Evolutionary conservation across 306 rosid species (phyloP), one percentile per base, ranked within the genome.

Genomic region (Castanea mollissima): DNA sequence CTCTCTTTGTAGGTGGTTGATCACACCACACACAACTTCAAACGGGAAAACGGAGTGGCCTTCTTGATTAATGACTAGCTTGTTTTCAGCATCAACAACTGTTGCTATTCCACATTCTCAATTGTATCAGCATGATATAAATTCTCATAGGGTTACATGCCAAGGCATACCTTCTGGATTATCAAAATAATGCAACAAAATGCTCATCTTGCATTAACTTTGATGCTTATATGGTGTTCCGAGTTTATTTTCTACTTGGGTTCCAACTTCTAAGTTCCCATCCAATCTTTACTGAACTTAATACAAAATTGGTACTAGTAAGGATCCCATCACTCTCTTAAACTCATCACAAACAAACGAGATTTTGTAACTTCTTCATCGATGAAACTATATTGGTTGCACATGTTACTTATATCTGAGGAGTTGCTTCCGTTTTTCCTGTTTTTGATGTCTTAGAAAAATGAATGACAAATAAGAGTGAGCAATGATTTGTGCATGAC

Each of bases 11-110:
- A 94, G 98, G 92, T 69, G 78, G 86, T 88, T 85, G 98, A 92
- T 83, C 90, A 85, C 75, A 86, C 98, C 5, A 1, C 85, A 14
- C 94, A 94, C 87, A 1, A 68, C 88, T 92, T 92, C 31, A 55
- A 27, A 72, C 44, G 80, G 83, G 25, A 81, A 31, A 59, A 89
- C 20, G 90, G 90, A 35, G 89, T 88, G 79, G 0, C 57, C 51
- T 94, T 94, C 79, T 41, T 74, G 52, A 86, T 92, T 25, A 88
- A 86, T 8, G 96, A 92, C 41, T 88, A 88, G 69, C 46, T 35
- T 64, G 63, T 34, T 84, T 69, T 14, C 79, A 12, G 55, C 67
- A 58, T 80, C 69, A 80, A 63, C 63, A 71, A 6, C 15, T 7
- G 71, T 44, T 4, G 41, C 38, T 2, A 5, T 5, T 29, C 54